Evolutionary conservation across 768 basidiomycete genomes (phyloP), one percentile per base, ranked within the genome.

Genomic region (Rhodotorula toruloides): DNA sequence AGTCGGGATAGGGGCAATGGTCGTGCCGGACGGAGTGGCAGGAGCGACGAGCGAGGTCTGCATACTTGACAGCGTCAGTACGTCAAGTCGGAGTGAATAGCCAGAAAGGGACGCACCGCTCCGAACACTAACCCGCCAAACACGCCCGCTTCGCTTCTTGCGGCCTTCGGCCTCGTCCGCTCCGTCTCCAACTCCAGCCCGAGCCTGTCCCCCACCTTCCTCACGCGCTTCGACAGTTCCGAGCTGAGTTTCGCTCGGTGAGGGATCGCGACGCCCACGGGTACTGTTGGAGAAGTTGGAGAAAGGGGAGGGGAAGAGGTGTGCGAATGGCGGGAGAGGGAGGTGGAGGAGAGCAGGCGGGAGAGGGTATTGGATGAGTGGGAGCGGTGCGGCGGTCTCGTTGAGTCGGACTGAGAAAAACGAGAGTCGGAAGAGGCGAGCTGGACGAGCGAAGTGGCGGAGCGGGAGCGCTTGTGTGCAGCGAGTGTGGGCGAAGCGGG

Each of bases 91-190:
- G n/a, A 10, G 46, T 4, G 12, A 14, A 25, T 8, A 29, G 36
- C 34, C 31, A 16, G n/a, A n/a, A n/a, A 31, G 3, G 21, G 7
- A 57, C 66, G 29, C 22, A 63, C 66, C 2, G 66, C 49, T 12
- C 55, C 52, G 10, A 61, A 36, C 37, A 67, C 47, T 12, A 67
- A 32, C 0, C 66, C 66, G 11, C 61, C 66, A 27, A 67, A 67
- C 5, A 67, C 66, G 12, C 66, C 66, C 36, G 61, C 66, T 0
- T 53, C 58, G 21, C 78, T 84, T 63, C 82, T 78, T 11, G 82
- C 80, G 54, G 80, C 77, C 36, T 76, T 70, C 1, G 79, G 79
- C n/a, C 79, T 52, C 29, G 74, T 65, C 7, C 57, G 17, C 11
- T 47, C 32, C 32, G 58, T 61, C 40, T 71, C 70, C 11, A 73